Evolutionary conservation across 768 basidiomycete genomes (phyloP), one percentile per base, ranked within the genome.

Genomic region (Holtermanniella nyarrowii): DNA sequence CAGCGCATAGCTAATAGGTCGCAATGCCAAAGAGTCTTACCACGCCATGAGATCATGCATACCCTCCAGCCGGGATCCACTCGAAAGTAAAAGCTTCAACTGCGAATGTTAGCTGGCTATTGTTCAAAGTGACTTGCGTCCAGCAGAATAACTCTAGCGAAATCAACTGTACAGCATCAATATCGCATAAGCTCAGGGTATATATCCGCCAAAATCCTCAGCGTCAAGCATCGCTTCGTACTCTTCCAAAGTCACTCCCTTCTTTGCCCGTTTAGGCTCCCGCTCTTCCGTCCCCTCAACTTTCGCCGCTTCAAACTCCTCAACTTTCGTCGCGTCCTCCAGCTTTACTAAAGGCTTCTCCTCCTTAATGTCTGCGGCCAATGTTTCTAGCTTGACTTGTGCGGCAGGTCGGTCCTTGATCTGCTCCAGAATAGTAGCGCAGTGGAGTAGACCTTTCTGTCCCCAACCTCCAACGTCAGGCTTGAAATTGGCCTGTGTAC

Each of bases 401-500:
- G 11, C 18, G 5, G 24, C 42, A 22, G 52, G n/a, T n/a, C 49
- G 55, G 16, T 42, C 55, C 44, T 59, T 60, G 14, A 72, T 61
- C 43, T 72, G 49, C 40, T 70, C 77, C 26, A 96, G 75, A 46
- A 97, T 84, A 26, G 65, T 79, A 40, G 76, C 76, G 62, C 85
- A 86, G 31, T 76, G 76, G 23, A 95, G 74, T 59, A 86, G 81
- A 2, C 82, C 85, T 50, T 80, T 78, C 67, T 83, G 79, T 4
- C 91, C 91, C 91, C 91, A 97, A 22, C 80, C 82, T 23, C 80
- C 80, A 0, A 82, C 82, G 12, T 76, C 75, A 10, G 91, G 91
- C 52, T 91, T 82, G 70, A 96, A 95, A 16, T 86, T 64, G 66
- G 47, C 37, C 49, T 20, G 21, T 26, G 18, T 10, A 37, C 40